Evolutionary conservation across 306 rosid species (phyloP), one percentile per base, ranked within the genome.

Genomic region (Rosa rugosa): DNA sequence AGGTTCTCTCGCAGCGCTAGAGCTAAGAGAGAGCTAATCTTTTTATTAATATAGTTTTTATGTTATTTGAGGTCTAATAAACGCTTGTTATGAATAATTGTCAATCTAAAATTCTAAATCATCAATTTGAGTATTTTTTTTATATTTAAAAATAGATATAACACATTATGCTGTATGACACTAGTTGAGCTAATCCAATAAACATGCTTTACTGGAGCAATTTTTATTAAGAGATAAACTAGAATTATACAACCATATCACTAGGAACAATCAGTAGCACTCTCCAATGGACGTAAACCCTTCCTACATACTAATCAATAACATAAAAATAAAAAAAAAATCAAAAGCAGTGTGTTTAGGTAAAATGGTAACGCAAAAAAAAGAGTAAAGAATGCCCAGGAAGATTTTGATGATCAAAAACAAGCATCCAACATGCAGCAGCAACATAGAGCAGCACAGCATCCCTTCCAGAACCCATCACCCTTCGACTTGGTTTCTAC

Each of bases 381-480:
- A 34, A 34, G 69, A 63, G 5, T 34, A 34, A 13, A 5, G 22
- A 34, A 63, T 3, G 11, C 41, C 22, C 1, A 0, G 69, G n/a
- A 56, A 23, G 31, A n/a, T 0, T 9, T 8, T n/a, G 25, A 56
- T 56, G 42, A 17, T 73, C 40, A 73, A 73, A 73, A 73, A 23
- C 77, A 73, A 38, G 53, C 77, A 20, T 73, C 77, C 53, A 73
- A 73, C 38, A 73, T 60, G 42, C 77, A 73, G 68, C 77, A 56
- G 67, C 67, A 73, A 56, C 77, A 73, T 38, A 73, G 23, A 25
- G 77, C 77, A 54, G 67, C 77, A 38, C 66, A 57, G 6, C 77
- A 73, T 20, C 77, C 77, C 68, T 73, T 73, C 77, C 77, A 56
- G 50, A 73, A 73, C 14, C 18, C 68, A 73, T 73, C 77, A 73